phyloP scores from a whole-genome alignment of 495 filamentous ascomycete genomes.

The Viridothelium virens region DNA sequence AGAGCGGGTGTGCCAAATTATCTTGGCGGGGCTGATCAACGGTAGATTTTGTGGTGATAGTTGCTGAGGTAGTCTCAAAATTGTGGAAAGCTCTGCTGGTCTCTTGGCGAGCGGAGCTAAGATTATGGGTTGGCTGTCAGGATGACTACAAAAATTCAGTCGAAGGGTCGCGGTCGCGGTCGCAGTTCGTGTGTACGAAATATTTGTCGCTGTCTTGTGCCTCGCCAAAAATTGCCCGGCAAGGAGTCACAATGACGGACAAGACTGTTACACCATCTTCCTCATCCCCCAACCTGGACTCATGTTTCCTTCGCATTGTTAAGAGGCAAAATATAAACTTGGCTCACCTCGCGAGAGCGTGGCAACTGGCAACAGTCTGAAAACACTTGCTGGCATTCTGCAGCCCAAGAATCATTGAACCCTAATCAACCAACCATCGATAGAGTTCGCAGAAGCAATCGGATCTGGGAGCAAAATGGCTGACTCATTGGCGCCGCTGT shows the following conservation, averaged over 20 bases:
- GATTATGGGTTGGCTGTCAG: not conserved
- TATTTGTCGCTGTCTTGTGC: not conserved
- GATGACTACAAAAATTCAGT: not conserved
- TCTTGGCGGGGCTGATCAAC: not conserved
- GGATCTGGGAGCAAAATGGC: not conserved
- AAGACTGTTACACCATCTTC: too few relatives aligned
- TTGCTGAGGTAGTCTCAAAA: not conserved
- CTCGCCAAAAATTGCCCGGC: not conserved
- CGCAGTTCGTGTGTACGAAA: not conserved
- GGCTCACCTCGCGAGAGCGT: too few relatives aligned
- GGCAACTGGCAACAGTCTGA: too few relatives aligned
- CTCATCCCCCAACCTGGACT: too few relatives aligned
- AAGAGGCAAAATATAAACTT: too few relatives aligned
- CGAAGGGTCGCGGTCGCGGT: too few relatives aligned
- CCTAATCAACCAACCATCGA: not conserved
- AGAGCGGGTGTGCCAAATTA: not conserved
- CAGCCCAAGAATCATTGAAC: not conserved
- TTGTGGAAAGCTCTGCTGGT: not conserved
- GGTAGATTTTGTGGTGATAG: too few relatives aligned
- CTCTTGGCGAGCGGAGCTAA: not conserved
- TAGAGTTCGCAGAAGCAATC: not conserved
- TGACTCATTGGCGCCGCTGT: not conserved
- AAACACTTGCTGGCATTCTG: not conserved
- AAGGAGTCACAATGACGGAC: too few relatives aligned
- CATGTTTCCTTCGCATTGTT: too few relatives aligned